Conservation (phyloP, 2,329 filamentous ascomycete genomes). For the Sarocladium brachiariae region DNA sequence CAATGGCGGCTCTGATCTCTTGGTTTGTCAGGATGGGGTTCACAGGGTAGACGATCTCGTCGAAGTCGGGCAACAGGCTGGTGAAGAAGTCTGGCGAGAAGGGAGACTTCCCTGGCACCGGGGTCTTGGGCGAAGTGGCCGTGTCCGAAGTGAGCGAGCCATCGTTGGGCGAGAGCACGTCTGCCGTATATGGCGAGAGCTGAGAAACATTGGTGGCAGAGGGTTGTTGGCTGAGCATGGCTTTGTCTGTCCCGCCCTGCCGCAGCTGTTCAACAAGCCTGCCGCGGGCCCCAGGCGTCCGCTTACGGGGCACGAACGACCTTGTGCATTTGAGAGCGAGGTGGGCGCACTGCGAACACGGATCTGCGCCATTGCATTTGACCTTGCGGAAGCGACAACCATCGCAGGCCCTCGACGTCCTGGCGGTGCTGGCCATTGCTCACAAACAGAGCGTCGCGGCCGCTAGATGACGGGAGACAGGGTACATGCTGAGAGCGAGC, state of each 20-base stretch:
- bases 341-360: constrained; percentile 30
- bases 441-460: neutral
- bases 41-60: constrained; percentile 29
- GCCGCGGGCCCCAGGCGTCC: constrained; percentile 21
- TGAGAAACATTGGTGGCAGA: neutral
- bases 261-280: constrained; percentile 13
- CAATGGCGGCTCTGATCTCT: constrained; percentile 25
- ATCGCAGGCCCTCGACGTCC: constrained; percentile 25
- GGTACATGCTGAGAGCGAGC: neutral
- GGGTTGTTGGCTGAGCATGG: neutral
- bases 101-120: neutral
- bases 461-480: neutral
- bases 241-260: neutral
- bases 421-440: neutral
- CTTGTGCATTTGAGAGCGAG: constrained; percentile 28
- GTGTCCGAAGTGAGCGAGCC: neutral
- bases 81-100: constrained; percentile 27
- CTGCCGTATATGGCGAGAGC: neutral
- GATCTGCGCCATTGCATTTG: constrained; percentile 26
- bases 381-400: constrained; percentile 32
- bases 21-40: constrained; percentile 26
- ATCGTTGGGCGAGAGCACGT: neutral
- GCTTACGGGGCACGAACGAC: constrained; percentile 24
- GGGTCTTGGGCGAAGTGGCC: constrained; percentile 2
- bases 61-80: constrained; percentile 25